A percentile compares a stretch with the other conserved stretches of the same genome.
Conservation (phyloP, 441 rosid genomes). For the Pelargonium citronellum region DNA sequence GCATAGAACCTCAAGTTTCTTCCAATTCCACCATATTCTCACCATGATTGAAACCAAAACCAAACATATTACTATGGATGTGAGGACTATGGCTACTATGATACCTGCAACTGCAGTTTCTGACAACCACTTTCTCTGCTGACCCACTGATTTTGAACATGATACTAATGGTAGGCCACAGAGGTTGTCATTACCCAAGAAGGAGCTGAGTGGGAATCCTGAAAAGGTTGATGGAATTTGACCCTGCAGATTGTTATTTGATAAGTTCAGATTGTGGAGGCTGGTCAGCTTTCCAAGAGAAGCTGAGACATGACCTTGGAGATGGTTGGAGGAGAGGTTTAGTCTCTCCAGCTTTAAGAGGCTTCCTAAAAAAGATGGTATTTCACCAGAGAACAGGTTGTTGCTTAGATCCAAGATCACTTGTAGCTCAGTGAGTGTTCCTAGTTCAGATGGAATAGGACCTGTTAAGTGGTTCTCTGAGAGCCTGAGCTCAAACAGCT, state of each 20-base stretch:
- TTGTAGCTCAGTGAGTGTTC: constrained; percentile 68
- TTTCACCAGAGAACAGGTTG: constrained; percentile 50
- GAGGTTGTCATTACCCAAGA: constrained; percentile 47
- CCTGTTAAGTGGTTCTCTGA: constrained; percentile 62
- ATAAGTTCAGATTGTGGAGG: constrained; percentile 65
- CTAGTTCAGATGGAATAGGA: constrained; percentile 61
- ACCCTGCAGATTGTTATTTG: constrained; percentile 66
- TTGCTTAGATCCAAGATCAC: constrained; percentile 69
- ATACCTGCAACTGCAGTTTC: constrained; percentile 37
- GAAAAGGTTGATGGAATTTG: constrained; percentile 52
- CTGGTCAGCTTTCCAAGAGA: constrained; percentile 69
- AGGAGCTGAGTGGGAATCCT: constrained; percentile 52
- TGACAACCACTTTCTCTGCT: constrained; percentile 32
- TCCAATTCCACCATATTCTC: constrained; percentile 66
- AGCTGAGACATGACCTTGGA: constrained; percentile 54
- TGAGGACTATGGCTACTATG: constrained; percentile 48
- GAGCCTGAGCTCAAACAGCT: constrained; percentile 74
- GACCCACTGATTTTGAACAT: constrained; percentile 31
- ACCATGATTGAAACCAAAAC: constrained; percentile 57
- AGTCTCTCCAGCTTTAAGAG: constrained; percentile 61
- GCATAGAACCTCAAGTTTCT: constrained; percentile 37
- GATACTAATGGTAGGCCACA: constrained; percentile 56
- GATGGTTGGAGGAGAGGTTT: constrained; percentile 65
- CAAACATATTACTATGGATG: constrained; percentile 52
- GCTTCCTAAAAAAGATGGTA: constrained; percentile 59